A percentile compares a stretch with the other conserved stretches of the same genome.
Evolutionary conservation across 192 early-diverging fungal genomes (phyloP).

Genomic region (Radiomyces spectabilis): DNA sequence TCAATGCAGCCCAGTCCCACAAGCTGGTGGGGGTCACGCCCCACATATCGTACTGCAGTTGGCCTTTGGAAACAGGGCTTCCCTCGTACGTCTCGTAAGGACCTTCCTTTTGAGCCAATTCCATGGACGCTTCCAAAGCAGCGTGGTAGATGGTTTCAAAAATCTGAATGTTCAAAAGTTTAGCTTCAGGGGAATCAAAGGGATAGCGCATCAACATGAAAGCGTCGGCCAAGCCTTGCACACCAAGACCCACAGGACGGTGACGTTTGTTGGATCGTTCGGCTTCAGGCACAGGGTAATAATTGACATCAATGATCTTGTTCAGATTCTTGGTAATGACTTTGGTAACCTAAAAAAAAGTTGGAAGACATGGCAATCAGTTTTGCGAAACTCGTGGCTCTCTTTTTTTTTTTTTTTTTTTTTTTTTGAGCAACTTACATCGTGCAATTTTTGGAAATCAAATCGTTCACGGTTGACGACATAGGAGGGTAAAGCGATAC

Average conservation of each 20-base stretch:
- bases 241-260: conserved; percentile 85
- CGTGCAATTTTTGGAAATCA: conserved; percentile 79
- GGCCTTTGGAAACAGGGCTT: conserved; percentile 76
- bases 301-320: conserved; percentile 97
- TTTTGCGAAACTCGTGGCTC: too few relatives aligned
- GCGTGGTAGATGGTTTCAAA: conserved; percentile 95
- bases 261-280: conserved; percentile 86
- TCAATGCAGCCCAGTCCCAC: conserved; percentile 83
- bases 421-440: too few relatives aligned
- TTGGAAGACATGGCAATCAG: too few relatives aligned
- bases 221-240: conserved; percentile 94
- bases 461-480: conserved; percentile 54
- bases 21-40: conserved; percentile 62
- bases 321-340: conserved; percentile 86
- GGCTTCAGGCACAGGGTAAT: conserved; percentile 87
- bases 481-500: conserved; percentile 85
- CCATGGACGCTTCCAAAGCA: conserved; percentile 85
- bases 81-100: conserved; percentile 82
- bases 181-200: conserved; percentile 81
- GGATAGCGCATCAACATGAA: conserved; percentile 90
- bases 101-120: conserved; percentile 72
- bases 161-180: conserved; percentile 76
- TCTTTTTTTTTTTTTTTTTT: too few relatives aligned
- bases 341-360: too few relatives aligned
- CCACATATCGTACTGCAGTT: conserved; percentile 93